Evolutionary conservation across 2,329 filamentous ascomycete species (phyloP).

Genomic region (Pestalotiopsis fici): DNA sequence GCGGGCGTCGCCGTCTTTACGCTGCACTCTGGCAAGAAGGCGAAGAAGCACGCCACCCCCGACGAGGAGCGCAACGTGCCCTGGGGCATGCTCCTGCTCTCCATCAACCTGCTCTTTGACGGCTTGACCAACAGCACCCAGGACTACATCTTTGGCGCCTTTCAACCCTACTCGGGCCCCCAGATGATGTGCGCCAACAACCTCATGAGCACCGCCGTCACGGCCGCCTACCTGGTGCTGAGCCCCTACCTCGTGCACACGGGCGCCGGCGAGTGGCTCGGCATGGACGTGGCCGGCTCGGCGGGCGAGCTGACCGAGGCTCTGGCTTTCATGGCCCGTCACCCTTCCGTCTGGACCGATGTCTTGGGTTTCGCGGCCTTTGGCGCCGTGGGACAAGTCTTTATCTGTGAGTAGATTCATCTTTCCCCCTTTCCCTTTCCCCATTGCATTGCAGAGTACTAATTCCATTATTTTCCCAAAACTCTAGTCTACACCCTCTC

Average conservation of each 20-base stretch:
- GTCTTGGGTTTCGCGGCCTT: constrained; percentile 88
- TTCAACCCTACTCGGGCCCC: constrained; percentile 80
- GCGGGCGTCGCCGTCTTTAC: constrained; percentile 94
- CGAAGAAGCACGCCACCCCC: constrained; percentile 37
- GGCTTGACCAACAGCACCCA: constrained; percentile 96
- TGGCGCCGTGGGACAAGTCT: constrained; percentile 91
- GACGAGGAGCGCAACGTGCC: constrained; percentile 59
- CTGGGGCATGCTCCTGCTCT: constrained; percentile 82
- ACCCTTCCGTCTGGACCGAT: constrained; percentile 83
- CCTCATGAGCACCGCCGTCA: constrained; percentile 79
- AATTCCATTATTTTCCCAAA: background rate
- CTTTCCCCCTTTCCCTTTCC: background rate
- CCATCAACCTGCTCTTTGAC: constrained; percentile 91
- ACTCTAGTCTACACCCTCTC: constrained; percentile 87
- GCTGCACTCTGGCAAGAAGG: constrained; percentile 68
- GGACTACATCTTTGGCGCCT: constrained; percentile 85
- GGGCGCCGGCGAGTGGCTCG: constrained; percentile 63
- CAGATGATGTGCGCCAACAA: constrained; percentile 99
- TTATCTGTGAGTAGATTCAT: constrained; percentile 69
- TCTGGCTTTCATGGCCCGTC: constrained; percentile 73
- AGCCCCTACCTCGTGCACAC: constrained; percentile 79
- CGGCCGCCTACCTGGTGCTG: constrained; percentile 72
- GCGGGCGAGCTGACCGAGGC: constrained; percentile 82
- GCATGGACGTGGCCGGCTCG: constrained; percentile 64
- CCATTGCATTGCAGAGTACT: background rate